These are phyloP conservation scores for Pythium guiyangense DNA, from an alignment of 352 stramenopile species.

Conservation along the genomic window DNA sequence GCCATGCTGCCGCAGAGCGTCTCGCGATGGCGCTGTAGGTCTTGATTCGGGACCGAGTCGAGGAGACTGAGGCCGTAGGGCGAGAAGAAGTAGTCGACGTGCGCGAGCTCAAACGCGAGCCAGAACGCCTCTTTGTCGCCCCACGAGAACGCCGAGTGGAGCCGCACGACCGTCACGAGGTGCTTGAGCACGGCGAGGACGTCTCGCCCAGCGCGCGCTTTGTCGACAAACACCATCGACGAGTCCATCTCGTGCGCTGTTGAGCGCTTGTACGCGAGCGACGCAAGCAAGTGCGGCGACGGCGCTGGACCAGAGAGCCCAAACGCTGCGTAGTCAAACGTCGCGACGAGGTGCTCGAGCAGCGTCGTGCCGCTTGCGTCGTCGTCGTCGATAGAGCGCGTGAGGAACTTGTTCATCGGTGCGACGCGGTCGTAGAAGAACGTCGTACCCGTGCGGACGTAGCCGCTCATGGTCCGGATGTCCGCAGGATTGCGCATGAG, in stretches of 20 bases:
- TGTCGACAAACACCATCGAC: slow-evolving; percentile 41
- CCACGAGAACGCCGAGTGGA: slow-evolving; percentile 36
- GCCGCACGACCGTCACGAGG: slow-evolving; percentile 31
- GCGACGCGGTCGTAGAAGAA: slow-evolving; percentile 69
- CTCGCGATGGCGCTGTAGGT: slow-evolving; percentile 30
- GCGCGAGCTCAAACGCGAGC: slow-evolving; percentile 42
- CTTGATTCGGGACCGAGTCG: slow-evolving; percentile 18
- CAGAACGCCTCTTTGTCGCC: slow-evolving; percentile 52
- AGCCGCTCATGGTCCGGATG: slow-evolving; percentile 31
- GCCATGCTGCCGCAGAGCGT: slow-evolving; percentile 37
- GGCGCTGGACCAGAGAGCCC: slow-evolving; percentile 16
- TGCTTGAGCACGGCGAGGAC: slow-evolving; percentile 33
- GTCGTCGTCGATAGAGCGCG: slow-evolving; percentile 33
- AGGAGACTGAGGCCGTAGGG: slow-evolving; percentile 36
- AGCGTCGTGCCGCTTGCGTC: slow-evolving; percentile 26
- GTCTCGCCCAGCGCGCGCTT: slow-evolving; percentile 17
- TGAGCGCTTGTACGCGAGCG: slow-evolving; percentile 33
- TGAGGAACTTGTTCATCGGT: slow-evolving; percentile 17
- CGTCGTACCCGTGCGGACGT: slow-evolving; percentile 36
- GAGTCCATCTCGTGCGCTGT: slow-evolving; percentile 60
- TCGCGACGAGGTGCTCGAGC: slow-evolving; percentile 41
- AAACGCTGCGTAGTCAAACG: slow-evolving; percentile 51
- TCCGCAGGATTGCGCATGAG: slow-evolving; percentile 38
- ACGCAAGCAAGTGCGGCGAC: slow-evolving; percentile 36
- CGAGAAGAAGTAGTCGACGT: slow-evolving; percentile 46